Conservation (phyloP, 176 grass and related monocot species). For the Sorghum bicolor region Sorghum_bicolor_NCBIv3 NC_012872.2:64517501-64518000, state of each 20-base stretch:
- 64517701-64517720: conserved; percentile 98
- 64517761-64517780: conserved; percentile 99
- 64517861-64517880: conserved; percentile 98
- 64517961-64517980: conserved; percentile 55
- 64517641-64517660: conserved; percentile 86
- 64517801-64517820: conserved; percentile 81
- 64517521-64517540: conserved; percentile 52
- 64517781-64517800: conserved; percentile 98
- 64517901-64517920: conserved; percentile 75
- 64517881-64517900: conserved; percentile 93
- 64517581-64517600: conserved; percentile 62
- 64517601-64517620: conserved; percentile 59
- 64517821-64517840: conserved; percentile 57
- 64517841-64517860: conserved; percentile 88
- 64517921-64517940: conserved; percentile 74
- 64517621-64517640: conserved; percentile 93
- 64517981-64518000: conserved; percentile 79
- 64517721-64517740: conserved; percentile 88
- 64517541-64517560: conserved; percentile 96
- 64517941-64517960: conserved; percentile 62
- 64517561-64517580: conserved; percentile 89
- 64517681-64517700: conserved; percentile 90
- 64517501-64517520: conserved; percentile 13
- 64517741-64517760: conserved; percentile 87
- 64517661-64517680: conserved; percentile 96